phyloP scores from a whole-genome alignment of 768 basidiomycete species.

The Suillus hirtellus region DNA sequence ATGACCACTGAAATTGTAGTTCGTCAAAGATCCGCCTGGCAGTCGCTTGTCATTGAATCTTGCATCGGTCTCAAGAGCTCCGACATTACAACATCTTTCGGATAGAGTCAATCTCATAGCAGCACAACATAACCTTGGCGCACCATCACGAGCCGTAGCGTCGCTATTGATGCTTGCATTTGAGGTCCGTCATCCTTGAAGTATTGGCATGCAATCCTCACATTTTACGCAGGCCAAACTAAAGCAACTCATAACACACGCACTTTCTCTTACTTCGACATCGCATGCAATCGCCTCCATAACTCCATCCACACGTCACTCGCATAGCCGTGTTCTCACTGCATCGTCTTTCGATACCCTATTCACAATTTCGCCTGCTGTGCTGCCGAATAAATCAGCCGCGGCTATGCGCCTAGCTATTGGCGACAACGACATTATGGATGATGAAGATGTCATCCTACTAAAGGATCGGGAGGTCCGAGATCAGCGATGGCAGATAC shows the following conservation, averaged over 20 bases:
- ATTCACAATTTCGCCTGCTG: conserved; percentile 74
- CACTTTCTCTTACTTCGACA: conserved; percentile 71
- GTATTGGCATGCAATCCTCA: background rate
- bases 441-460: conserved; percentile 49
- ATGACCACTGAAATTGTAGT: conserved; percentile 1
- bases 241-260: conserved; percentile 81
- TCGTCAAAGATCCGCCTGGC: conserved; percentile 60
- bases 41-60: conserved; percentile 71
- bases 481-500: conserved; percentile 75
- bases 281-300: conserved; percentile 81
- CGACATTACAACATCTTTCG: conserved; percentile 73
- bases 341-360: conserved; percentile 74
- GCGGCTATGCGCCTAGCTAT: conserved; percentile 70
- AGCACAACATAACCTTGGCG: conserved; percentile 68
- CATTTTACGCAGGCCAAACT: conserved; percentile 60
- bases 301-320: conserved; percentile 49
- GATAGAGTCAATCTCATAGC: conserved; percentile 82
- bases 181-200: conserved; percentile 48
- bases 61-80: conserved; percentile 70
- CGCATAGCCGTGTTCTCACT: conserved; percentile 50
- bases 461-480: conserved; percentile 64
- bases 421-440: conserved; percentile 48
- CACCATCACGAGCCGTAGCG: conserved; percentile 63
- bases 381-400: conserved; percentile 78
- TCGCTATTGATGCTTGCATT: conserved; percentile 75